Base-by-base conservation (phyloP, 352 stramenopile species). In the Pythium brachiatum region DNA sequence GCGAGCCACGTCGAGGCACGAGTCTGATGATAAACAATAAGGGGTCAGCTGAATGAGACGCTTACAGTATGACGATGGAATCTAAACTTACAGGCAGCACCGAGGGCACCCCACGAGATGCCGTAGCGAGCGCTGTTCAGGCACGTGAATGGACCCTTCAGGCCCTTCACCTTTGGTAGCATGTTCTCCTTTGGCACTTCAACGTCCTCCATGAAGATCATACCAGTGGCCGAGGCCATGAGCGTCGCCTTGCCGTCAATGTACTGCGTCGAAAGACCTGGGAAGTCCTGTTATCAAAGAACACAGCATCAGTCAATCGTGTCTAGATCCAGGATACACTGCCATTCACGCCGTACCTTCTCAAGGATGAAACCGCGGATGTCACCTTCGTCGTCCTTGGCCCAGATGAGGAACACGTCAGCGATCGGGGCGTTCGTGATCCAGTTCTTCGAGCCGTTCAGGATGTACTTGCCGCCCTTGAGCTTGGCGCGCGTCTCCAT, bases 361-460 rank as follows among this genome's bases (percentile, higher is more conserved):
- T 99, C 96, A 0, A 99, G 69, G 27, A 99, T 74, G 77, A 98
- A 99, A 38, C 97, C 96, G 48, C 89, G 79, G 53, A 98, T 97
- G 62, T 97, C 88, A 18, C 93, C 94, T 57, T 95, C 86, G 57
- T 98, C 93, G 55, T 98, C 92, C 53, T 97, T 96, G 31, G 96
- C 96, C 97, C 97, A 99, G 48, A 99, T 86, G 27, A 99, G 77
- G 71, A 98, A 98, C 8, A 99, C 82, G 64, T 99, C 96, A 2
- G 97, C 96, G 52, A 99, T 98, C 0, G 97, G 97, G 23, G 89
- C 89, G 79, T 99, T 99, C 9, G 96, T 99, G 80, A 99, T 99
- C 97, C 84, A 93, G 71, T 95, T 93, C 81, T 93, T 95, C 53
- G 82, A 91, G 13, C 97, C 97, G 70, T 98, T 99, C 21, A 99